Evolutionary conservation across 495 filamentous ascomycete genomes (phyloP).

Genomic region (Thermothielavioides terrestris): DNA sequence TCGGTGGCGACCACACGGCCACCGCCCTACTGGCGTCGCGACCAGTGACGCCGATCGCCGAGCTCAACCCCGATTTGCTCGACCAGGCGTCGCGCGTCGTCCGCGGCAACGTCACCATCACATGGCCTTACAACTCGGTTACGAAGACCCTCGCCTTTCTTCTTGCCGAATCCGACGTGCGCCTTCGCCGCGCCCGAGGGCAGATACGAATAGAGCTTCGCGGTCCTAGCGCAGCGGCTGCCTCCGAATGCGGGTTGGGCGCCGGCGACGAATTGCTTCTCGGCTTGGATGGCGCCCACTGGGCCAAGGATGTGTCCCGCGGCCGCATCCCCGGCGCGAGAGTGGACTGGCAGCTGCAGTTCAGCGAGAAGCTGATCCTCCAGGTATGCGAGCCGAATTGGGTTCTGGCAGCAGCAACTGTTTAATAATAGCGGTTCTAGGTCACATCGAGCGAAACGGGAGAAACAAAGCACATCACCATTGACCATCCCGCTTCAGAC

Average conservation of each 20-base stretch:
- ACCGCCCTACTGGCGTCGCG: slow-evolving; percentile 13
- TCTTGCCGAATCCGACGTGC: slow-evolving; percentile 78
- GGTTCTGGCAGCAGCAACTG: not conserved
- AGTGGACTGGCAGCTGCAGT: slow-evolving; percentile 66
- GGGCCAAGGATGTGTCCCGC: slow-evolving; percentile 42
- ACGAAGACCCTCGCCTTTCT: slow-evolving; percentile 63
- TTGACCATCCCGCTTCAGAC: slow-evolving; percentile 35
- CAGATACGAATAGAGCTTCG: slow-evolving; percentile 76
- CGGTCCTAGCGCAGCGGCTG: slow-evolving; percentile 60
- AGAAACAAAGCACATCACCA: slow-evolving; percentile 32
- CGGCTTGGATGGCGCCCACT: slow-evolving; percentile 56
- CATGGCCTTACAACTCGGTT: slow-evolving; percentile 85
- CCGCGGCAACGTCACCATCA: slow-evolving; percentile 64
- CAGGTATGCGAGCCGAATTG: slow-evolving; percentile 40
- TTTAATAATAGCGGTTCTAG: slow-evolving; percentile 13
- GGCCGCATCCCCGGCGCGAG: slow-evolving; percentile 56
- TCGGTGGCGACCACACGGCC: slow-evolving; percentile 5
- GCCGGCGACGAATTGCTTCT: slow-evolving; percentile 70
- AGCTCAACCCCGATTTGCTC: slow-evolving; percentile 51
- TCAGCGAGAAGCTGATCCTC: slow-evolving; percentile 48
- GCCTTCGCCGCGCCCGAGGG: slow-evolving; percentile 66
- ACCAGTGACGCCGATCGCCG: slow-evolving; percentile 48
- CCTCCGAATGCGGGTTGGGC: slow-evolving; percentile 55
- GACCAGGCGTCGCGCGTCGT: slow-evolving; percentile 29
- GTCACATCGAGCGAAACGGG: slow-evolving; percentile 27